phyloP scores from a whole-genome alignment of 768 basidiomycete genomes.

The Butyriboletus loyo region DNA sequence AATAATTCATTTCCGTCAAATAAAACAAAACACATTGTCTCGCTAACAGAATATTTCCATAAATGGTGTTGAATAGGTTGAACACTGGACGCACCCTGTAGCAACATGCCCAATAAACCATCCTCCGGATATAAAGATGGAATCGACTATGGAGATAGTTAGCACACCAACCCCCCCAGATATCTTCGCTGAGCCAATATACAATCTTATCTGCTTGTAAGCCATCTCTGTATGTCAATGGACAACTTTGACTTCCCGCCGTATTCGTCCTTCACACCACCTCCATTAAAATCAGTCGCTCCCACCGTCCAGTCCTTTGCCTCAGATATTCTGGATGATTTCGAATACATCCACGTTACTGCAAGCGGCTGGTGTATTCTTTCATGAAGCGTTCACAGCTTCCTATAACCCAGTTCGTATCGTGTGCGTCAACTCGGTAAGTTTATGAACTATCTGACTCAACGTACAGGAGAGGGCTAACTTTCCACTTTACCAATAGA shows the following conservation, averaged over 20 bases:
- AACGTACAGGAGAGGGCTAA: background rate
- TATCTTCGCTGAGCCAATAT: background rate
- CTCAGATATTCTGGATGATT: slow-evolving; percentile 2
- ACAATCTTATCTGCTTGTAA: background rate
- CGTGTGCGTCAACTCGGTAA: background rate
- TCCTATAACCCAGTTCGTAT: background rate
- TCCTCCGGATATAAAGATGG: slow-evolving; percentile 2
- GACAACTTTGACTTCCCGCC: slow-evolving; percentile 1
- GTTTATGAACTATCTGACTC: background rate
- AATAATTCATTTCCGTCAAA: no score
- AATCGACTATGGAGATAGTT: no score
- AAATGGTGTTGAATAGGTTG: slow-evolving; percentile 4
- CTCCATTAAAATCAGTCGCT: background rate
- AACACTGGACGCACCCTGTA: background rate
- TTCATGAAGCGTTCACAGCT: background rate
- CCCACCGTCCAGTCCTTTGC: background rate
- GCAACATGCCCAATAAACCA: background rate
- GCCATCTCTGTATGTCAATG: background rate
- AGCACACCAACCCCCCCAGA: background rate
- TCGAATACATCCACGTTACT: background rate
- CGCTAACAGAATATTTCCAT: background rate
- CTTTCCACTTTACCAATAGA: background rate
- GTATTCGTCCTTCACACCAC: background rate
- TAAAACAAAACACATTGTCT: background rate
- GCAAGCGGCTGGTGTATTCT: slow-evolving; percentile 1